Base-by-base conservation (phyloP, 192 early-diverging fungal species). In the Backusella morwellensis region DNA sequence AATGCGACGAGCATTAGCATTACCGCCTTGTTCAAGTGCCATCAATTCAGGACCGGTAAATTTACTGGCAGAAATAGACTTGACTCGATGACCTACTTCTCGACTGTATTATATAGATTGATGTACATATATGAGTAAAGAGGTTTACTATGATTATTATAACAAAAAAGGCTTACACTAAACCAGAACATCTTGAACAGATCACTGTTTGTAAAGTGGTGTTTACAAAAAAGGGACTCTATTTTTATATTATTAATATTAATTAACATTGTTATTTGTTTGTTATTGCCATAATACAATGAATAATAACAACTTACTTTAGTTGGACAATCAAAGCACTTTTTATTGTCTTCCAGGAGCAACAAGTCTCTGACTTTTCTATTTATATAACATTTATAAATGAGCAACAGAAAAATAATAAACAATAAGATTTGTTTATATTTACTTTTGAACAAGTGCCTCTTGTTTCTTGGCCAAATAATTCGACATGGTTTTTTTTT, bases 61-160 rank as follows among this genome's bases (percentile, higher is more conserved):
- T 9, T 75, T 84, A 8, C 83, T 86, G 26, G 88, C 88, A 17
- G 86, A 83, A 52, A 90, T 82, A 29, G 88, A 85, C 59, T 90
- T 90, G 74, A 90, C 85, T 56, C 89, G 79, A 76, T 89, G 87
- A 69, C 82, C 85, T 54, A 90, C 69, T 70, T 87, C 84, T 19
- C 89, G 88, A 35, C 87, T 88, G 47, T 26, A 26, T 38, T 34
- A 26, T 23, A 41, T 26, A 59, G 26, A 26, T 29, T 32, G 32
- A 12, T 29, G 9, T 29, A 26, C 12, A 23, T 72, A 14, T 50
- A 42, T n/a, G 56, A 6, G 14, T 44, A 44, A 15, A 17, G 14
- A 44, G 42, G 17, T 50, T 4, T n/a, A 50, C 3, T 59, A 32
- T 32, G 32, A 32, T 32, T 32, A 32, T 15, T n/a, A 0, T 67